A percentile compares a stretch with the other conserved stretches of the same genome.
phyloP scores from a whole-genome alignment of 257 asterid genomes.

The Penstemon barbatus region DNA sequence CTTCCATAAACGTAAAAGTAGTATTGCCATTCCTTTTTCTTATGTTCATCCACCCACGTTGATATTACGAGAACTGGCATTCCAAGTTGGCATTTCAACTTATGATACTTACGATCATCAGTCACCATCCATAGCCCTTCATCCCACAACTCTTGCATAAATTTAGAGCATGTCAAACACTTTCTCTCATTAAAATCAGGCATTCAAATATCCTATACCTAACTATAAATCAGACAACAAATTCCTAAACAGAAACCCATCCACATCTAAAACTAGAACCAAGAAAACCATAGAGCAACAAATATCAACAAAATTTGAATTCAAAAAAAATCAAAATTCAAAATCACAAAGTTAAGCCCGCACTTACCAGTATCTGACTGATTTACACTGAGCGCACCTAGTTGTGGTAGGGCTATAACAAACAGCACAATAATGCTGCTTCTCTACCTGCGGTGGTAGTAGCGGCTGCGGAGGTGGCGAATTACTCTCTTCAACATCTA shows the following conservation, averaged over 20 bases:
- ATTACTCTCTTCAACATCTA: conserved; percentile 35
- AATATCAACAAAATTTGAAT: neutral
- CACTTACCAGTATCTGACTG: conserved; percentile 61
- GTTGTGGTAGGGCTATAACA: conserved; percentile 53
- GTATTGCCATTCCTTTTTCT: neutral
- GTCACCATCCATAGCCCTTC: conserved; percentile 12
- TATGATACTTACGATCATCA: conserved; percentile 20
- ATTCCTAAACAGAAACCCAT: conserved; percentile 6
- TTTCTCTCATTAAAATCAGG: conserved; percentile 6
- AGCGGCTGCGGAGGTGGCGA: conserved; percentile 29
- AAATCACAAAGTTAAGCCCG: neutral
- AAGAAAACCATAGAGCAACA: neutral
- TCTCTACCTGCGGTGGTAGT: conserved; percentile 35
- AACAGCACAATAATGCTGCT: conserved; percentile 44
- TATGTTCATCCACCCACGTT: neutral
- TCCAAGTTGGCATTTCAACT: neutral
- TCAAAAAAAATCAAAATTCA: neutral
- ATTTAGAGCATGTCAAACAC: neutral
- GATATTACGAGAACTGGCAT: neutral
- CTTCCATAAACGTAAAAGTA: neutral
- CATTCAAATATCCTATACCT: neutral
- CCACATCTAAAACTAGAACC: neutral
- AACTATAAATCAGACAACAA: conserved; percentile 2
- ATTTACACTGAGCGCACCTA: conserved; percentile 59
- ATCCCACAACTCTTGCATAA: conserved; percentile 13